Evolutionary conservation across 2,329 filamentous ascomycete species (phyloP).

Genomic region (Penicillium sp.): DNA sequence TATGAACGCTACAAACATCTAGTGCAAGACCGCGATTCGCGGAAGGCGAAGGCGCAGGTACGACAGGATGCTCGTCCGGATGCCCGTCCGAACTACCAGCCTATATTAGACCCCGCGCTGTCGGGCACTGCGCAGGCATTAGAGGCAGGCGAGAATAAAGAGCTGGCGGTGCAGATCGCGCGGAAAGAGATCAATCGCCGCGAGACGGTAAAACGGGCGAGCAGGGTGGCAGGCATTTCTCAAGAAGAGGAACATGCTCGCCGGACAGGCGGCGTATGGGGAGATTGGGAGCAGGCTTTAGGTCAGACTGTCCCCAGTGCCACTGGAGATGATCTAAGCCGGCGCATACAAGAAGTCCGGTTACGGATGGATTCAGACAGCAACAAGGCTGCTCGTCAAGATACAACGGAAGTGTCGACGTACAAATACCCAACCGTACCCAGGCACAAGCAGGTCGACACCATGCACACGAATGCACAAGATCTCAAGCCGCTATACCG

Average conservation of each 20-base stretch:
- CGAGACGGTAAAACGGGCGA: slow-evolving; percentile 57
- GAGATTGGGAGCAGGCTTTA: slow-evolving; percentile 48
- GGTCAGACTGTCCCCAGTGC: slow-evolving; percentile 26
- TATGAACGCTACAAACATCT: slow-evolving; percentile 65
- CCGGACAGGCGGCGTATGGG: slow-evolving; percentile 52
- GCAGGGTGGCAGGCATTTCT: slow-evolving; percentile 55
- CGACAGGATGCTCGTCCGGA: slow-evolving; percentile 12
- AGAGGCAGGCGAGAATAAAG: slow-evolving; percentile 66
- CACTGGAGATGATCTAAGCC: slow-evolving; percentile 47
- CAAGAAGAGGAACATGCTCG: slow-evolving; percentile 56
- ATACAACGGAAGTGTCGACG: slow-evolving; percentile 18
- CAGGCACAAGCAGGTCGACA: slow-evolving; percentile 28
- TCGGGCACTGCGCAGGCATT: slow-evolving; percentile 58
- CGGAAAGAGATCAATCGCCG: slow-evolving; percentile 67
- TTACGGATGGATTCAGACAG: slow-evolving; percentile 30
- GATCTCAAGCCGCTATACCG: slow-evolving; percentile 18
- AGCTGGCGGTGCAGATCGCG: slow-evolving; percentile 72
- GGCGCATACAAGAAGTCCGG: slow-evolving; percentile 50
- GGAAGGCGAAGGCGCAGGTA: slow-evolving; percentile 25
- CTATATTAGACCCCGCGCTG: slow-evolving; percentile 55
- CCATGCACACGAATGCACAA: slow-evolving; percentile 8
- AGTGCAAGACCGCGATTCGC: slow-evolving; percentile 42
- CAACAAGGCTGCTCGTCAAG: slow-evolving; percentile 13
- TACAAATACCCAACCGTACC: slow-evolving; percentile 46
- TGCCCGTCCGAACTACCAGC: slow-evolving; percentile 15